phyloP scores from a whole-genome alignment of 2,329 filamentous ascomycete genomes.

The Stagonosporopsis tanaceti region DNA sequence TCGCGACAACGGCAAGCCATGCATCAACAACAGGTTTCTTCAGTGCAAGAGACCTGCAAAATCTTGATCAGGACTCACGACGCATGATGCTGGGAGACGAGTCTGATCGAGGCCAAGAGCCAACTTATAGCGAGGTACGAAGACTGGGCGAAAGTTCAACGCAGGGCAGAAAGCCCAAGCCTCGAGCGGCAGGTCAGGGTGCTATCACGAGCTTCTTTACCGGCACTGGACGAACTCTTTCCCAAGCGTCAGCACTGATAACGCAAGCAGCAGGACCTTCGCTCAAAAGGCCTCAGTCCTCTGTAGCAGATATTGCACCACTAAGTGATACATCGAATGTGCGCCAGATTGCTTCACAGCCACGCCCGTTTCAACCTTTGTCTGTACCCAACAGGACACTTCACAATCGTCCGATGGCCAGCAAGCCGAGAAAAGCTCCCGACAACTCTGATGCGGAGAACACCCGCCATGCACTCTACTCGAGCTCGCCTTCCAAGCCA shows the following conservation, averaged over 20 bases:
- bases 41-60: constrained; percentile 50
- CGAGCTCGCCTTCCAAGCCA: constrained; percentile 52
- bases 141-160: constrained; percentile 28
- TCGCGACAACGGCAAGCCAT: constrained; percentile 24
- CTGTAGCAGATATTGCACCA: constrained; percentile 24
- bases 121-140: constrained; percentile 39
- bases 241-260: constrained; percentile 17
- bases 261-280: constrained; percentile 16
- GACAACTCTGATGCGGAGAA: constrained; percentile 33
- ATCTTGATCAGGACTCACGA: constrained; percentile 50
- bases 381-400: constrained; percentile 42
- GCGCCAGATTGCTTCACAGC: constrained; percentile 14
- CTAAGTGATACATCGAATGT: constrained; percentile 48
- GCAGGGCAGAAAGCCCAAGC: constrained; percentile 38
- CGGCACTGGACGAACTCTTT: constrained; percentile 33
- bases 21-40: constrained; percentile 44
- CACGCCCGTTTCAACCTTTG: constrained; percentile 33
- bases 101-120: constrained; percentile 29
- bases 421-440: constrained; percentile 37
- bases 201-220: constrained; percentile 63
- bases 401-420: constrained; percentile 43
- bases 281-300: constrained; percentile 34
- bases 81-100: constrained; percentile 26
- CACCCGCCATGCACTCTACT: constrained; percentile 58
- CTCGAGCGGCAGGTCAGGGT: constrained; percentile 58